Percentiles rank a stretch among this genome's conserved stretches.
Conservation (phyloP, 345 rosid species). For the Alliaria petiolata region DNA sequence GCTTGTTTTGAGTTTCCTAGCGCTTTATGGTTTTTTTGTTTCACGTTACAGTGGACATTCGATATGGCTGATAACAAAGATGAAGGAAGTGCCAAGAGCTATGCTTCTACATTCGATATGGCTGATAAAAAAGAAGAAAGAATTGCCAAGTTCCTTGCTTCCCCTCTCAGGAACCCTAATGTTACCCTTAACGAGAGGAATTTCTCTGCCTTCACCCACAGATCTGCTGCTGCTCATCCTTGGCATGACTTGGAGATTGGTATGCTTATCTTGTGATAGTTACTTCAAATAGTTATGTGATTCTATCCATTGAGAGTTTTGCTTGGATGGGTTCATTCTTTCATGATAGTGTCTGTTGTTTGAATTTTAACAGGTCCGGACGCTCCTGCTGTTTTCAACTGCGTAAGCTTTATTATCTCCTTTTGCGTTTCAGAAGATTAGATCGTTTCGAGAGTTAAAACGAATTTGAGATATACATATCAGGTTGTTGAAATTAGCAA, state of each 20-base stretch:
- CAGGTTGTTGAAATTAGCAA: slow-evolving; percentile 95
- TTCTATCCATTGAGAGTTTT: neutral
- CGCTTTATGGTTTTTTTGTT: slow-evolving; percentile 5
- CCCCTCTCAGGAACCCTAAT: slow-evolving; percentile 34
- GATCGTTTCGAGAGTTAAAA: neutral
- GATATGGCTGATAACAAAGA: slow-evolving; percentile 49
- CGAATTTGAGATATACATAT: neutral
- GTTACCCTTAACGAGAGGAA: slow-evolving; percentile 68
- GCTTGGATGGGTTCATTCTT: neutral
- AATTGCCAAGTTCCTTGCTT: slow-evolving; percentile 7
- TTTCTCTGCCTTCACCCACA: slow-evolving; percentile 64
- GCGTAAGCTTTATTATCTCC: slow-evolving; percentile 52
- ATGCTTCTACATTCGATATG: too few species aligned
- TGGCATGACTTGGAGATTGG: slow-evolving; percentile 97
- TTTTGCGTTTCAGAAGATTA: neutral
- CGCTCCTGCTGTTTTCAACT: slow-evolving; percentile 84
- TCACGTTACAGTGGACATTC: slow-evolving; percentile 5
- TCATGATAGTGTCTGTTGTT: slow-evolving; percentile 10
- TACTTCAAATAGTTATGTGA: neutral
- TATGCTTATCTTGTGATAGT: slow-evolving; percentile 13
- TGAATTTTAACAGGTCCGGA: slow-evolving; percentile 67
- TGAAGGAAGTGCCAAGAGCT: slow-evolving; percentile 28
- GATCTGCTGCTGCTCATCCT: slow-evolving; percentile 91
- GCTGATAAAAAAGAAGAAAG: slow-evolving; percentile 43
- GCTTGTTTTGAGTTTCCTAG: neutral